phyloP scores from a whole-genome alignment of 1,284 basidiomycete species.

The Pseudozyma sp. region DNA sequence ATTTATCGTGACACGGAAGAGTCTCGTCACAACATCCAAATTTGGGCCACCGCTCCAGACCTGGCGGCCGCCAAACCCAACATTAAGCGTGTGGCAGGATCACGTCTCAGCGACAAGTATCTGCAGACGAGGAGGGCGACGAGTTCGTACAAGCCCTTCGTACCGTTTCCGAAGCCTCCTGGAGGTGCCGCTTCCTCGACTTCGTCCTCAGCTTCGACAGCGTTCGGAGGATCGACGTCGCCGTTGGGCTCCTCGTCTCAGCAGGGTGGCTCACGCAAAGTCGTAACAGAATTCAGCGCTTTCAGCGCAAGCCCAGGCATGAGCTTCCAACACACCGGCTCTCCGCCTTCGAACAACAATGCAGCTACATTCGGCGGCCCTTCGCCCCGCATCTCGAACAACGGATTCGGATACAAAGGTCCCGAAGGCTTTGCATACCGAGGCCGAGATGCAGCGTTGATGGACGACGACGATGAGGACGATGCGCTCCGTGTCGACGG shows the following conservation, averaged over 20 bases:
- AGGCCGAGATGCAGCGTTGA: constrained; percentile 34
- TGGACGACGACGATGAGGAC: constrained; percentile 61
- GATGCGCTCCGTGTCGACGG: constrained; percentile 56
- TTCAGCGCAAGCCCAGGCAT: constrained; percentile 62
- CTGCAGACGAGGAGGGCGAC: constrained; percentile 53
- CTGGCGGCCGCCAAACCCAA: constrained; percentile 81
- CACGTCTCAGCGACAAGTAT: constrained; percentile 64
- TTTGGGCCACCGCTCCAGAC: constrained; percentile 82
- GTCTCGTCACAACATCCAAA: constrained; percentile 86
- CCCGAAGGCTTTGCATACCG: constrained; percentile 39
- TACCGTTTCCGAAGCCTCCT: constrained; percentile 51
- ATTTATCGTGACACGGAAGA: constrained; percentile 78
- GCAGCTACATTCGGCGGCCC: constrained; percentile 16
- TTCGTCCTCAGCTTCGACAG: constrained; percentile 4
- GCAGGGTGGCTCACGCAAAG: constrained; percentile 44
- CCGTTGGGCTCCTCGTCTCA: constrained; percentile 4
- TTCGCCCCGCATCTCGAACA: constrained; percentile 26
- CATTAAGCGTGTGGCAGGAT: constrained; percentile 76
- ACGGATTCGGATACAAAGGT: constrained; percentile 38
- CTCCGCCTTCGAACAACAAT: constrained; percentile 28
- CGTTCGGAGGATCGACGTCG: constrained; percentile 12
- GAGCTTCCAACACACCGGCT: constrained; percentile 50
- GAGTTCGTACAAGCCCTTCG: constrained; percentile 55
- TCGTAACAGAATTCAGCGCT: constrained; percentile 60
- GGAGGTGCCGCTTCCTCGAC: constrained; percentile 19